A percentile compares a stretch with the other conserved stretches of the same genome.
Conservation (phyloP, 208 protist genomes). For the Phytomonas serpens region DNA sequence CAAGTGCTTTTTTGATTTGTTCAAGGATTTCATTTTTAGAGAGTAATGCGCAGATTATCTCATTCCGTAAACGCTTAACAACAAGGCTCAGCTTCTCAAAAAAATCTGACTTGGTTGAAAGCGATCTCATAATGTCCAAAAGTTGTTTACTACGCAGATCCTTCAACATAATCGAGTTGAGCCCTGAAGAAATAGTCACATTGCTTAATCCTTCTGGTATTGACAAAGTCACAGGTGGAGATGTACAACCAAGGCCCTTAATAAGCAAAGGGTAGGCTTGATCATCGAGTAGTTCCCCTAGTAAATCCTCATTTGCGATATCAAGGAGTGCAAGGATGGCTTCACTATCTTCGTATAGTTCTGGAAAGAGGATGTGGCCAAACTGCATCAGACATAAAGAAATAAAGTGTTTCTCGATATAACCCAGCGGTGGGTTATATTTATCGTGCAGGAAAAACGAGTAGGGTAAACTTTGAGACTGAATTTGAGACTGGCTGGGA, state of each 20-base stretch:
- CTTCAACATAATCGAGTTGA: constrained; percentile 33
- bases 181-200: constrained; percentile 36
- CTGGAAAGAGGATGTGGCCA: constrained; percentile 27
- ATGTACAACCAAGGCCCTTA: constrained; percentile 11
- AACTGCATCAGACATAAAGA: constrained; percentile 62
- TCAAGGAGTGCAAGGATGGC: constrained; percentile 36
- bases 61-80: constrained; percentile 56
- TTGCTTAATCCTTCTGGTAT: constrained; percentile 27
- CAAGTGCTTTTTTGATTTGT: constrained; percentile 47
- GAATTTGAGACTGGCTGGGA: background rate
- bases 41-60: constrained; percentile 46
- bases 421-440: constrained; percentile 58
- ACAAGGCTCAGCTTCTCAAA: constrained; percentile 23
- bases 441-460: constrained; percentile 57
- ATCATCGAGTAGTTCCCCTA: constrained; percentile 41
- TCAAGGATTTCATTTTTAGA: constrained; percentile 34
- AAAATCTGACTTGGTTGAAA: constrained; percentile 22
- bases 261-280: constrained; percentile 37
- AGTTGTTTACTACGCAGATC: constrained; percentile 39
- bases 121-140: constrained; percentile 19
- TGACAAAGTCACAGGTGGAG: constrained; percentile 11
- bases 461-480: constrained; percentile 29
- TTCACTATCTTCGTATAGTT: constrained; percentile 35
- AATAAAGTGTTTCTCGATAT: constrained; percentile 69
- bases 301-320: constrained; percentile 42